These are phyloP conservation scores for Chrysochromulina parva DNA, from an alignment of 78 protist genomes.

Conservation along the genomic window DNA sequence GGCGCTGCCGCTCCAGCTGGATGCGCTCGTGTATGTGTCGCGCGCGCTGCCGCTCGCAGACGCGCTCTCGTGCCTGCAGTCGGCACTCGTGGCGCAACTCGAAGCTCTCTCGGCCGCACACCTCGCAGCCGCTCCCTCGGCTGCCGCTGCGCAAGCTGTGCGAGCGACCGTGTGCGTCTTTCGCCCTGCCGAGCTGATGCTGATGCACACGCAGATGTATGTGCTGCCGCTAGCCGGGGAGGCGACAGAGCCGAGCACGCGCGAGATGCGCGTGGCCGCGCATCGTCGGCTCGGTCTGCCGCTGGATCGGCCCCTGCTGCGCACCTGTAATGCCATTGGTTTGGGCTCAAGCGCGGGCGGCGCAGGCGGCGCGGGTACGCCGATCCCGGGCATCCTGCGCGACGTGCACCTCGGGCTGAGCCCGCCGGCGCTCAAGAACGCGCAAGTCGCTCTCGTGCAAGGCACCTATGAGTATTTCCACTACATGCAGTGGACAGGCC, in stretches of 20 bases:
- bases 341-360: no score
- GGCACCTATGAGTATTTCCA: conserved; percentile 12
- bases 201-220: not conserved
- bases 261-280: not conserved
- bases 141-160: no score
- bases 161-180: no score
- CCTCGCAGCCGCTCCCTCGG: no score
- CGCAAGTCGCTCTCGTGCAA: not conserved
- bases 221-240: not conserved
- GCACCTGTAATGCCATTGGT: not conserved
- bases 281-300: conserved; percentile 1
- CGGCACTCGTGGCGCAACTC: no score
- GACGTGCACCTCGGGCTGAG: no score
- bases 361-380: not conserved
- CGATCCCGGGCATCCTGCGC: not conserved
- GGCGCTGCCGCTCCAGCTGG: no score
- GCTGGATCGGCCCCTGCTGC: not conserved
- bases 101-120: no score
- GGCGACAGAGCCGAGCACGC: not conserved
- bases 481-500: not conserved
- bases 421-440: not conserved
- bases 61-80: no score
- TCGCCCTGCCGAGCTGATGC: not conserved
- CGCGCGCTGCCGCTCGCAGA: no score
- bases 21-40: no score